phyloP scores from a whole-genome alignment of 768 basidiomycete genomes.

The Termitomyces sp. region DNA sequence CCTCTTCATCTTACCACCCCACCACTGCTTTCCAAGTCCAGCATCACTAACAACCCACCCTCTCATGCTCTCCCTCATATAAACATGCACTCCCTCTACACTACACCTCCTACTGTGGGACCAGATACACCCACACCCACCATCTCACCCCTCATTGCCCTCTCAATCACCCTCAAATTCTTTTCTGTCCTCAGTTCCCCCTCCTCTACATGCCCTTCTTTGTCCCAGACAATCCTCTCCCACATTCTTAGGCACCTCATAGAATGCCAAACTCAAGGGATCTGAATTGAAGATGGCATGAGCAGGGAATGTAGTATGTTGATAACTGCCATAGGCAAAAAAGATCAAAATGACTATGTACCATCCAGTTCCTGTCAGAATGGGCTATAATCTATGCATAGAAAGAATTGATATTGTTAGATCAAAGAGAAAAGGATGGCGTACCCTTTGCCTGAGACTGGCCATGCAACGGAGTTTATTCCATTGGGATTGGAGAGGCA shows the following conservation, averaged over 20 bases:
- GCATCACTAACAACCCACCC: slow-evolving; percentile 22
- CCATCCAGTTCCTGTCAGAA: no score
- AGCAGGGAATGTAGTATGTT: no score
- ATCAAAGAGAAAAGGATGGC: no score
- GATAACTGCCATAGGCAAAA: no score
- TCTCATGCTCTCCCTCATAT: slow-evolving; percentile 9
- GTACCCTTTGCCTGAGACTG: no score
- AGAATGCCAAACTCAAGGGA: not conserved
- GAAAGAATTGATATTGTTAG: no score
- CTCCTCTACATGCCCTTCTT: not conserved
- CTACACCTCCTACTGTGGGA: not conserved
- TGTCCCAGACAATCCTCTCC: slow-evolving; percentile 5
- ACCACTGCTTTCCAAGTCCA: not conserved
- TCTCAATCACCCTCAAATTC: slow-evolving; percentile 18
- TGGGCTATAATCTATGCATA: no score
- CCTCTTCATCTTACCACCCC: not conserved
- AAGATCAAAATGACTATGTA: no score
- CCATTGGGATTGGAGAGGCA: slow-evolving; percentile 4
- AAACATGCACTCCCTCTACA: not conserved
- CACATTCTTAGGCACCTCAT: not conserved
- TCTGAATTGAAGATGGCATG: no score
- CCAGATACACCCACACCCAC: not conserved
- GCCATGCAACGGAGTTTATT: no score
- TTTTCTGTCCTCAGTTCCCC: slow-evolving; percentile 26
- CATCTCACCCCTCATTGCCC: not conserved